Percentiles rank a stretch among this genome's conserved stretches.
Conservation (phyloP, 2,329 filamentous ascomycete genomes). For the Metarhizium album region DNA sequence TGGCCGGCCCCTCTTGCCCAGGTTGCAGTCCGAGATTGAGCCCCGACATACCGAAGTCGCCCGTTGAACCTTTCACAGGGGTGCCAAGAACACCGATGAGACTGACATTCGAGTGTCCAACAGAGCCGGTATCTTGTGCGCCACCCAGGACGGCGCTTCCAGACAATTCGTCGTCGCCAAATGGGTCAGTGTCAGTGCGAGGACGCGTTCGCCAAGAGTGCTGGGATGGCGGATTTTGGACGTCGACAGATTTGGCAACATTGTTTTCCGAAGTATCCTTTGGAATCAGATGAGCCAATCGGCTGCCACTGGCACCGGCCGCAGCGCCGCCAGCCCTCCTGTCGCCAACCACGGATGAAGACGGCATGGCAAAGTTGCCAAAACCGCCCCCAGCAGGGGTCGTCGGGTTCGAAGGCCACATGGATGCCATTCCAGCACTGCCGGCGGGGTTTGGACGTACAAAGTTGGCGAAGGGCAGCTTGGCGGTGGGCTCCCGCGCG, state of each 20-base stretch:
- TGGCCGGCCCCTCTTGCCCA: slow-evolving; percentile 60
- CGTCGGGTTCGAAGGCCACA: slow-evolving; percentile 40
- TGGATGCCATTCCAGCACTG: slow-evolving; percentile 32
- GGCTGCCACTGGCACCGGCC: slow-evolving; percentile 64
- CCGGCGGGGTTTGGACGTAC: slow-evolving; percentile 45
- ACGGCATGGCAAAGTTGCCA: slow-evolving; percentile 70
- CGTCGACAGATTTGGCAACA: slow-evolving; percentile 39
- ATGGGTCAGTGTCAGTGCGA: slow-evolving; percentile 65
- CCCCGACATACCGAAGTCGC: slow-evolving; percentile 54
- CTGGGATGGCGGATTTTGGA: slow-evolving; percentile 26
- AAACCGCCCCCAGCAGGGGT: slow-evolving; percentile 67
- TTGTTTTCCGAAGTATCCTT: slow-evolving; percentile 65
- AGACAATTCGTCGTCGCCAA: slow-evolving; percentile 53
- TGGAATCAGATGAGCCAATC: slow-evolving; percentile 73
- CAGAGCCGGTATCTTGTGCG: slow-evolving; percentile 55
- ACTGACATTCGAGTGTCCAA: slow-evolving; percentile 16
- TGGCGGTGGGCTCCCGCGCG: slow-evolving; percentile 21
- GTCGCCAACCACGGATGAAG: slow-evolving; percentile 49
- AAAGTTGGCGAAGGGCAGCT: slow-evolving; percentile 32
- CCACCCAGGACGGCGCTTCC: slow-evolving; percentile 67
- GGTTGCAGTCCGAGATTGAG: slow-evolving; percentile 47
- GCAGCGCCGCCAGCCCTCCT: slow-evolving; percentile 63
- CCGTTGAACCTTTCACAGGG: slow-evolving; percentile 41
- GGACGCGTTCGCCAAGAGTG: slow-evolving; percentile 48
- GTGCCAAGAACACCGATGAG: slow-evolving; percentile 38